phyloP scores from a whole-genome alignment of 2,329 filamentous ascomycete species.

The Pleochaeta shiraiana region DNA sequence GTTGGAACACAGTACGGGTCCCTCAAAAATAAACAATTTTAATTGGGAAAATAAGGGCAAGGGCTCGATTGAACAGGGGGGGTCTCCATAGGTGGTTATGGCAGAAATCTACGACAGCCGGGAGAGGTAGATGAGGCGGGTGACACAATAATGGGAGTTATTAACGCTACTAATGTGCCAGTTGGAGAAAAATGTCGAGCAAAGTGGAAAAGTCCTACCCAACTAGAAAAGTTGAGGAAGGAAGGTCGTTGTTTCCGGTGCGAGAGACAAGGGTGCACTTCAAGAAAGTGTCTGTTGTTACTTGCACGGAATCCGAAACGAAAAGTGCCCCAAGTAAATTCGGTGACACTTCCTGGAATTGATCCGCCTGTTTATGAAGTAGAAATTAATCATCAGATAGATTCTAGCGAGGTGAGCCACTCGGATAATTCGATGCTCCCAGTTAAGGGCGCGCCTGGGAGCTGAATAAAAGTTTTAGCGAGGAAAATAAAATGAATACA shows the following conservation, averaged over 20 bases:
- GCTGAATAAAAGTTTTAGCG: not conserved
- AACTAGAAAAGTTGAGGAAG: not conserved
- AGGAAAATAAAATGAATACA: not conserved
- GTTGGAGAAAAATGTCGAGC: not conserved
- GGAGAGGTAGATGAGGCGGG: not conserved
- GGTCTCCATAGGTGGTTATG: not conserved
- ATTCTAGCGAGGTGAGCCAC: not conserved
- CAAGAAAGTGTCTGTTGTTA: not conserved
- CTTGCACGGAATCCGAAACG: not conserved
- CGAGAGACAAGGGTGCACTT: not conserved
- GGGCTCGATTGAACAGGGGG: too few relatives aligned
- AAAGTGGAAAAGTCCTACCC: not conserved
- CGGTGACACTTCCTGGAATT: not conserved
- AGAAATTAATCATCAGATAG: too few relatives aligned
- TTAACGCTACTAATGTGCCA: not conserved
- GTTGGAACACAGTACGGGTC: too few relatives aligned
- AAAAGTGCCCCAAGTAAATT: not conserved
- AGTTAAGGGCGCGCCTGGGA: not conserved
- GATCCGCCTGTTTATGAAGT: not conserved
- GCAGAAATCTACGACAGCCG: not conserved
- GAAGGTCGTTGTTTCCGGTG: not conserved
- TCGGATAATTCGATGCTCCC: not conserved
- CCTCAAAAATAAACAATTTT: not conserved
- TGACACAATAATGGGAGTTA: not conserved
- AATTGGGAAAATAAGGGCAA: not conserved